A percentile compares a stretch with the other conserved stretches of the same genome.
Evolutionary conservation across 2,329 filamentous ascomycete genomes (phyloP).

Genomic region (Phialophora expanda): DNA sequence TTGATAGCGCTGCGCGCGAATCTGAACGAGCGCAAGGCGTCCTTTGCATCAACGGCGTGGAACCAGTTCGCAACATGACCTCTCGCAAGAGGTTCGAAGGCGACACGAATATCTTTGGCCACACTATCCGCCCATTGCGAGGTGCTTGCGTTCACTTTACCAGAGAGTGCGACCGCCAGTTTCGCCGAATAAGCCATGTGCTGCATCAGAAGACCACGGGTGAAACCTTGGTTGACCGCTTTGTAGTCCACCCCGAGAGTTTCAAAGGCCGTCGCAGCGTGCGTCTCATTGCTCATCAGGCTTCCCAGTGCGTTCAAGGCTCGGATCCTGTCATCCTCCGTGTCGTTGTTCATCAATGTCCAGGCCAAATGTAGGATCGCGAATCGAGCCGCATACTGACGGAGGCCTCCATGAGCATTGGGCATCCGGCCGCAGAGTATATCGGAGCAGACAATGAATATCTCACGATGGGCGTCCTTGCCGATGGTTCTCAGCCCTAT

Average conservation of each 20-base stretch:
- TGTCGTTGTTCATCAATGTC: background rate
- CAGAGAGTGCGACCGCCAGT: background rate
- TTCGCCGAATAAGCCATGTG: background rate
- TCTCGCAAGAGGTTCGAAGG: conserved; percentile 16
- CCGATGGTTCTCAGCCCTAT: background rate
- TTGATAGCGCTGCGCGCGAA: conserved; percentile 13
- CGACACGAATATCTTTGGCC: background rate
- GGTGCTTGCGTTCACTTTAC: conserved; percentile 10
- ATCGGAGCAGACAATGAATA: conserved; percentile 17
- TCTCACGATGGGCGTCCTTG: conserved; percentile 5
- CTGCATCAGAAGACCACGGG: background rate
- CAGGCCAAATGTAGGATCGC: conserved; percentile 1
- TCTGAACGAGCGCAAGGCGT: conserved; percentile 9
- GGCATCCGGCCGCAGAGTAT: conserved; percentile 10
- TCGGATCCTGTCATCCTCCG: conserved; percentile 11
- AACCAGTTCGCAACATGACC: conserved; percentile 17
- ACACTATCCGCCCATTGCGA: conserved; percentile 4
- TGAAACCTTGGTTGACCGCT: background rate
- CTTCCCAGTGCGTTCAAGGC: conserved; percentile 4
- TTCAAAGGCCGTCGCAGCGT: conserved; percentile 13
- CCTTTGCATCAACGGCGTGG: conserved; percentile 6
- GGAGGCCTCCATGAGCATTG: background rate
- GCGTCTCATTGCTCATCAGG: conserved; percentile 12
- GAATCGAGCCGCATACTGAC: conserved; percentile 8
- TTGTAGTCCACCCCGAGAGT: conserved; percentile 13